Conservation (phyloP, 108 stramenopile species). For the Fistulifera pelliculosa region DNA sequence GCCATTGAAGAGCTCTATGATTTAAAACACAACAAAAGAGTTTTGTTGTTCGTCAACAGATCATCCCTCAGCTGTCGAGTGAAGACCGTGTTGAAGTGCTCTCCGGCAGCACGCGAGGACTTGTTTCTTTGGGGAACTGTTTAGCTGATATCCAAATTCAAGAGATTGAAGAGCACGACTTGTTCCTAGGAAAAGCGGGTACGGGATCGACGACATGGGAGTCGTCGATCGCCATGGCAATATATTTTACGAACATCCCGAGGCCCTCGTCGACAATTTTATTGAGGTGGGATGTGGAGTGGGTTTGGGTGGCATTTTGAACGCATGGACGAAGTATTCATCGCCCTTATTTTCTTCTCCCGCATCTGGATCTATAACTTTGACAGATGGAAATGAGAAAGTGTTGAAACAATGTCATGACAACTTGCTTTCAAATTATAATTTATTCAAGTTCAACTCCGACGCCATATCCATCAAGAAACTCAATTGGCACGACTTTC, state of each 20-base stretch:
- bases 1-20: slow-evolving; percentile 45
- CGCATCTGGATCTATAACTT: slow-evolving; percentile 24
- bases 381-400: slow-evolving; percentile 40
- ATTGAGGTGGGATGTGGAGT: slow-evolving; percentile 54
- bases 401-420: slow-evolving; percentile 37
- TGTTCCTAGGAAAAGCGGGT: slow-evolving; percentile 16
- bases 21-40: slow-evolving; percentile 28
- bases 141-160: slow-evolving; percentile 24
- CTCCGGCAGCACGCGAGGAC: background rate
- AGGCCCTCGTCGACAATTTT: slow-evolving; percentile 32
- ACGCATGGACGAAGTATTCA: background rate
- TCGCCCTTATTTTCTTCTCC: background rate
- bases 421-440: slow-evolving; percentile 15
- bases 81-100: background rate
- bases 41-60: slow-evolving; percentile 21
- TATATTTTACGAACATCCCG: slow-evolving; percentile 31
- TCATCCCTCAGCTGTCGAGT: background rate
- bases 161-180: slow-evolving; percentile 35
- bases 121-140: slow-evolving; percentile 2
- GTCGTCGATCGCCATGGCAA: slow-evolving; percentile 43
- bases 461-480: slow-evolving; percentile 4
- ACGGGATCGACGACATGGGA: slow-evolving; percentile 66
- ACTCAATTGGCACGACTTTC: slow-evolving; percentile 1
- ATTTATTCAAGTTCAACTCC: slow-evolving; percentile 40
- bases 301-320: slow-evolving; percentile 40